phyloP scores from a whole-genome alignment of 2,329 filamentous ascomycete species.

The Cryphonectria japonica region DNA sequence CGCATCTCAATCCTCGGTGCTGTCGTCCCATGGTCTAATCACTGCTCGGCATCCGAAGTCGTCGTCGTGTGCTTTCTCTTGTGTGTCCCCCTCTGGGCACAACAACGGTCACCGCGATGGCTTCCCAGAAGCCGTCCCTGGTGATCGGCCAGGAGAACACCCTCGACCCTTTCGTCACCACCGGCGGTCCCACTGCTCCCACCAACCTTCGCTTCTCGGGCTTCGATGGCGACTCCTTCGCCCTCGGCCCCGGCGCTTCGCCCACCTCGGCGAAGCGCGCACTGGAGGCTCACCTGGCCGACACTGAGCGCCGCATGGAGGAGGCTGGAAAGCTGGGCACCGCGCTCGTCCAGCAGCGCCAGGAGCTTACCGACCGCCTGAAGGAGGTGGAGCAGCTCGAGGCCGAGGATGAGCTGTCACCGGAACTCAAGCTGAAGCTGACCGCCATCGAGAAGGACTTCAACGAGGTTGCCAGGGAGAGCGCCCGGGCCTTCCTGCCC shows the following conservation, averaged over 20 bases:
- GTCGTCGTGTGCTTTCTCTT: slow-evolving; percentile 24
- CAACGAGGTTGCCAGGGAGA: slow-evolving; percentile 89
- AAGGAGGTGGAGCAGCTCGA: slow-evolving; percentile 82
- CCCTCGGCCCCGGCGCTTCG: slow-evolving; percentile 74
- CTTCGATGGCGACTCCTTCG: slow-evolving; percentile 81
- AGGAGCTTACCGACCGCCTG: slow-evolving; percentile 78
- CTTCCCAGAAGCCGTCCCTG: slow-evolving; percentile 48
- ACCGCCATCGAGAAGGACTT: slow-evolving; percentile 91
- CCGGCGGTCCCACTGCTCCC: slow-evolving; percentile 44
- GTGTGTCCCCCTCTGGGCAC: slow-evolving; percentile 19
- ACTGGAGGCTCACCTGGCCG: slow-evolving; percentile 86
- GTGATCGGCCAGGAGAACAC: slow-evolving; percentile 41
- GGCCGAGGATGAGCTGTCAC: slow-evolving; percentile 75
- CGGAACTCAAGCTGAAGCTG: slow-evolving; percentile 81
- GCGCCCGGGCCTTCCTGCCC: slow-evolving; percentile 82
- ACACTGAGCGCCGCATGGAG: slow-evolving; percentile 88
- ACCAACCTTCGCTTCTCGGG: slow-evolving; percentile 74
- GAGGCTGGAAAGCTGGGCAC: slow-evolving; percentile 90
- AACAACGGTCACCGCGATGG: slow-evolving; percentile 50
- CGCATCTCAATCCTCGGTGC: slow-evolving; percentile 10
- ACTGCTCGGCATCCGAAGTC: slow-evolving; percentile 26
- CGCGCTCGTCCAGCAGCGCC: slow-evolving; percentile 83
- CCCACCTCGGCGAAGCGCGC: slow-evolving; percentile 86
- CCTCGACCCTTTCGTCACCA: slow-evolving; percentile 62
- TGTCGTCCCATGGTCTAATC: slow-evolving; percentile 26